Evolutionary conservation across 768 basidiomycete genomes (phyloP).

Genomic region (Mycena indigotica): DNA sequence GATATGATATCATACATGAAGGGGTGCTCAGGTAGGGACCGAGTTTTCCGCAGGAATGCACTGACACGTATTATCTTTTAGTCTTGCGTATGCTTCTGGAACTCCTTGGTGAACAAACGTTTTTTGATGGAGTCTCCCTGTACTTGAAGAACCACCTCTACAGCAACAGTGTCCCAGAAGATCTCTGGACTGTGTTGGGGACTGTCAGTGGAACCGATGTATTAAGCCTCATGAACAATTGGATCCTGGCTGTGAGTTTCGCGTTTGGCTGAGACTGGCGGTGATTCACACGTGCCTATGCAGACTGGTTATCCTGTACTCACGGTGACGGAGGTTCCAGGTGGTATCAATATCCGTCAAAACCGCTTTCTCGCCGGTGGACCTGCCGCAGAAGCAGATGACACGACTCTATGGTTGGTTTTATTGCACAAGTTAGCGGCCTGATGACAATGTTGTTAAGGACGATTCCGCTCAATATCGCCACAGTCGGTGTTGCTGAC

Average conservation of each 20-base stretch:
- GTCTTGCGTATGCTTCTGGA: conserved; percentile 70
- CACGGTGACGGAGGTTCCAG: conserved; percentile 58
- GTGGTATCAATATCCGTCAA: conserved; percentile 61
- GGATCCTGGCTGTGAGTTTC: conserved; percentile 1
- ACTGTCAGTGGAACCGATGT: conserved; percentile 43
- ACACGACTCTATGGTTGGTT: conserved; percentile 62
- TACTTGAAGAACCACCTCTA: conserved; percentile 71
- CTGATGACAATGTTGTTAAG: conserved; percentile 9
- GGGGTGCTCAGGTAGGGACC: not conserved
- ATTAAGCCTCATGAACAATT: not conserved
- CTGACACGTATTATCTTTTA: conserved; percentile 6
- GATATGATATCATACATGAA: conserved; percentile 8
- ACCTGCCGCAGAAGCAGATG: conserved; percentile 61
- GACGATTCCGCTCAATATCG: conserved; percentile 7
- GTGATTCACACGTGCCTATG: no score
- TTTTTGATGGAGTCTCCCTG: conserved; percentile 64
- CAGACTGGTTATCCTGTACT: conserved; percentile 73
- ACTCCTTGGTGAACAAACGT: conserved; percentile 64
- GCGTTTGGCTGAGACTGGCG: conserved; percentile 38
- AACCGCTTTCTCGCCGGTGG: conserved; percentile 74
- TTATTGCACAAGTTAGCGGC: no score
- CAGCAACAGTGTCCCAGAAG: conserved; percentile 59
- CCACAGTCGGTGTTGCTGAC: not conserved
- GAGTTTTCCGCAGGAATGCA: no score
- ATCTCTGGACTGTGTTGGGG: conserved; percentile 67